Evolutionary conservation across 2,329 filamentous ascomycete species (phyloP), one percentile per base, ranked within the genome.

Genomic region (Hypoxylon sp.): DNA sequence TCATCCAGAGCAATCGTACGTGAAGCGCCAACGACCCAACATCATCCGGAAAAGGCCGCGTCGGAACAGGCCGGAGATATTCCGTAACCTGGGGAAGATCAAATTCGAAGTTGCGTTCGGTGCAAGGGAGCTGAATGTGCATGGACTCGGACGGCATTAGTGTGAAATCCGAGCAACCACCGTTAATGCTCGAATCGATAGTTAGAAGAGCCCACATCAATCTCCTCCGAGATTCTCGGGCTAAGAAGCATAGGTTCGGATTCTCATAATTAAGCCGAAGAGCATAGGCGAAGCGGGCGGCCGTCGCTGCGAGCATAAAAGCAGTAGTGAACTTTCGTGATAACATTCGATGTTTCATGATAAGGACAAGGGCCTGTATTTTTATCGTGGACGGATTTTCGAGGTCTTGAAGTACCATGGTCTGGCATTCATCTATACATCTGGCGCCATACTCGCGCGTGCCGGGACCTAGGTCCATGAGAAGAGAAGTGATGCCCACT

Each of bases 341-440:
- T 19, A 84, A 76, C 71, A 85, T 83, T 24, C 83, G 81, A 71
- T 85, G 81, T 72, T 84, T 83, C 74, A 84, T 81, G 62, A 84
- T 79, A 51, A 85, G 78, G 10, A 84, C 80, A 17, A 85, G 78
- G 1, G 76, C 79, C 73, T 84, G 82, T 42, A 88, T 84, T 68
- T 87, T 86, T 72, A 87, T 83, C 5, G 86, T 87, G 1, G 86
- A 87, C 0, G 86, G 86, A 55, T 84, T 83, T 59, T 87, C 85
- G 46, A 88, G 82, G 65, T 86, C 85, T 24, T 82, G 78, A 55
- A 88, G 79, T 53, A 88, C 84, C 68, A 87, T 80, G 3, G 77
- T 78, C 71, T 88, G 85, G 37, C 86, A 86, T 67, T 87, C 84
- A 64, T 87, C 83, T 64, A 88, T 82, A 73, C 87, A 88, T 52